A percentile compares a stretch with the other conserved stretches of the same genome.
Evolutionary conservation across 495 filamentous ascomycete genomes (phyloP).

Genomic region (Talaromyces borbonicus): DNA sequence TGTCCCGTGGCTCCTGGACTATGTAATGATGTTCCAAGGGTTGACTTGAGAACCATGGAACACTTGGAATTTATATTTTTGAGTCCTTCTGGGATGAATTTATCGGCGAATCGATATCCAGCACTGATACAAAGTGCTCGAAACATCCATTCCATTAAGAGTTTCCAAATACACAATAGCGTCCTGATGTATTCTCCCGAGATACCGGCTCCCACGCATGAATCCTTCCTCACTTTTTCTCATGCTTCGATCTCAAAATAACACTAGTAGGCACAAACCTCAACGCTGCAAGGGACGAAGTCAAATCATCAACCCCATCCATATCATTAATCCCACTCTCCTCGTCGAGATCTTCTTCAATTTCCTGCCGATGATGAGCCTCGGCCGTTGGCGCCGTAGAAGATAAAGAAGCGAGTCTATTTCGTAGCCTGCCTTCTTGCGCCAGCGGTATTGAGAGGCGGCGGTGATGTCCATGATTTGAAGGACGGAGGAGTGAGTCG

Average conservation of each 20-base stretch:
- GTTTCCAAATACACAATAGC: too few relatives aligned
- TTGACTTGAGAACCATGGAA: too few relatives aligned
- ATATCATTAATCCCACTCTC: conserved; percentile 5
- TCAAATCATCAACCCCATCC: conserved; percentile 58
- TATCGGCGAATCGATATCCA: too few relatives aligned
- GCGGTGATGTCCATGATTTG: conserved; percentile 29
- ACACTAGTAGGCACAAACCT: conserved; percentile 75
- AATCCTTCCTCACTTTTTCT: conserved; percentile 3
- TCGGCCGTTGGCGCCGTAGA: conserved; percentile 12
- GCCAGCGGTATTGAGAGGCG: conserved; percentile 14
- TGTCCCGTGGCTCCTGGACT: too few relatives aligned
- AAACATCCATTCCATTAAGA: too few relatives aligned
- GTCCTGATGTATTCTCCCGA: too few relatives aligned
- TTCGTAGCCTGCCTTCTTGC: conserved; percentile 28
- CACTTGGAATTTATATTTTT: too few relatives aligned
- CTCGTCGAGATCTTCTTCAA: conserved; percentile 3
- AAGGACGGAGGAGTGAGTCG: conserved; percentile 58
- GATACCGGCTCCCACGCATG: too few relatives aligned
- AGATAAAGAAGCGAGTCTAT: conserved; percentile 28
- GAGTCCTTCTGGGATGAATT: too few relatives aligned
- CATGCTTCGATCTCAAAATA: conserved; percentile 16
- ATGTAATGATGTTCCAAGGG: too few relatives aligned
- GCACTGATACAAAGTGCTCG: too few relatives aligned
- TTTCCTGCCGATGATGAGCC: background rate
- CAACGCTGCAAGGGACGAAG: conserved; percentile 72